Conservation (phyloP, 177 flowering plant species). For the Vitis hybrid region DNA sequence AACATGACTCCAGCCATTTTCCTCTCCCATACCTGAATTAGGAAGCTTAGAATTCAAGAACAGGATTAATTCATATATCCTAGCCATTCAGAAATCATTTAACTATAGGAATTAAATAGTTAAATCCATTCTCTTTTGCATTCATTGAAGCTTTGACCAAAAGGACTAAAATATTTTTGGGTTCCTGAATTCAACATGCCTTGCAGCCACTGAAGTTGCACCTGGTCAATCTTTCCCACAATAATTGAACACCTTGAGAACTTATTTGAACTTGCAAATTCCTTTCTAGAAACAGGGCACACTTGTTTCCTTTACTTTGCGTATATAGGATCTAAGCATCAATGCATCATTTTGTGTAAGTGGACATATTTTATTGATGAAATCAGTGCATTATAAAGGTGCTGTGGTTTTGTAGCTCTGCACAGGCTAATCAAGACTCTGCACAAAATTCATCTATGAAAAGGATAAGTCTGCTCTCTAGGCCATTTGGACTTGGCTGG, state of each 20-base stretch:
- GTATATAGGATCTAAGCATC: not conserved
- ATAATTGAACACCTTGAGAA: not conserved
- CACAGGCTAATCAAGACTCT: slow-evolving; percentile 28
- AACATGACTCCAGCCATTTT: too few species aligned
- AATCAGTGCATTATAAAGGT: slow-evolving; percentile 4
- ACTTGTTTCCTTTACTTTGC: not conserved
- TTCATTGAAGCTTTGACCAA: too few species aligned
- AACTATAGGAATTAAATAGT: too few species aligned
- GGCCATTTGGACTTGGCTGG: slow-evolving; percentile 91
- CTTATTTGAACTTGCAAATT: not conserved
- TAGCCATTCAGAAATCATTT: too few species aligned
- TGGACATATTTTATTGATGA: slow-evolving; percentile 1
- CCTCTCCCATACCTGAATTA: too few species aligned
- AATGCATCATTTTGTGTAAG: not conserved
- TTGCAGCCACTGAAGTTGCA: not conserved
- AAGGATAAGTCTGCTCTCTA: slow-evolving; percentile 54
- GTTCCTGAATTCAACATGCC: not conserved
- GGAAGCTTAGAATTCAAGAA: too few species aligned
- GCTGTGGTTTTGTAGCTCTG: slow-evolving; percentile 40
- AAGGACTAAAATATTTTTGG: too few species aligned
- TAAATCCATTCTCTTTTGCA: too few species aligned
- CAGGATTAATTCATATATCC: too few species aligned
- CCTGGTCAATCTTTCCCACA: not conserved
- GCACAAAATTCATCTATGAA: slow-evolving; percentile 47
- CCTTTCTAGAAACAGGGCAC: not conserved